Base-by-base conservation (phyloP, 768 basidiomycete genomes). In the Leucosporidium yakuticum region DNA sequence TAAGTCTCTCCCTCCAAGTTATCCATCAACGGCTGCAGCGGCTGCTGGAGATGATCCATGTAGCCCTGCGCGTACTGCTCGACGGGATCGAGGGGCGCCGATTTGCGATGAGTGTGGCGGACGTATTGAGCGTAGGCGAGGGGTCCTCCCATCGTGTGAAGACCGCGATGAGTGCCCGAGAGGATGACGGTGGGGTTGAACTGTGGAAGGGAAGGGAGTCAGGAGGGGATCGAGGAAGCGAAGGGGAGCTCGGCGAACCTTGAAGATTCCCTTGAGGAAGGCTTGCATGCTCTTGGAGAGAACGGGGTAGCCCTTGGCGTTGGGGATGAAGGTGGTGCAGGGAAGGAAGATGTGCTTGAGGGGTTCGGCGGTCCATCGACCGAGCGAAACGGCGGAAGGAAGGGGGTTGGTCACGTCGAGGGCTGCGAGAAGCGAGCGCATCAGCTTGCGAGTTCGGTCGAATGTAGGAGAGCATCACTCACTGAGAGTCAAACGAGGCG, bases 241-340 rank as follows among this genome's bases (percentile, higher is more conserved):
- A 79, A 2, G 39, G 8, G 17, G 39, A 7, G 39, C 39, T 44
- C 39, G 39, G 39, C 85, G 79, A 77, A 86, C 91, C 80, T 89
- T 88, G 85, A 94, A 89, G 80, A 88, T 87, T 68, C 91, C 86
- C 69, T 88, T 87, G 63, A 98, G 84, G 81, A 99, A 97, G 1
- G 84, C 83, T 74, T 99, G 96, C 4, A 91, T 89, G 15, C 87
- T 87, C 79, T 97, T 98, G 19, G 91, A 89, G 23, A 99, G 84
- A 9, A 99, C 96, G 0, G 96, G 96, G 78, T 96, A 99, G 4
- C 93, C 95, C 80, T 96, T 95, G 60, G 86, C 84, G 78, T 99
- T 99, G 17, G 93, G 87, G 75, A 98, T 93, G 78, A 97, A 99
- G 6, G 91, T 85, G 19, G 89, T 86, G 0, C 92, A 86, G 6